Base-by-base conservation (phyloP, 192 early-diverging fungal species). In the Dimargaris cristalligena region DNA sequence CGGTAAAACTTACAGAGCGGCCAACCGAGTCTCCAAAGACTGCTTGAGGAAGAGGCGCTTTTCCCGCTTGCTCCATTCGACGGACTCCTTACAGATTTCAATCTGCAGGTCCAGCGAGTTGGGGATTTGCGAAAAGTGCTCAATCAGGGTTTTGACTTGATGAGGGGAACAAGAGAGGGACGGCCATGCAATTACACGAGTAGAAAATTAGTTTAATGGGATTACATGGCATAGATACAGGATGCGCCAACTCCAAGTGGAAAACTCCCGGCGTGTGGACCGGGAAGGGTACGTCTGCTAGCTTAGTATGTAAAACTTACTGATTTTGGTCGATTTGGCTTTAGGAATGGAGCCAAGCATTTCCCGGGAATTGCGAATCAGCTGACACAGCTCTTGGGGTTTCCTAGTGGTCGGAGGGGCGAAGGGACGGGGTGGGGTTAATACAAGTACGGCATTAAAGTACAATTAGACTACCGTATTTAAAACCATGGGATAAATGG, bases 21-120 rank as follows among this genome's bases (percentile, higher is more conserved):
- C 85, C 29, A 98, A 76, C 32, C 91, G 85, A 16, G 93, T 97
- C 67, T 99, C 92, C 63, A 99, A 73, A 14, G 87, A 80, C 69
- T 99, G 96, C 62, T 87, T 87, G 74, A 99, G 74, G 69, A 93
- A 96, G 51, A 94, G 84, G 48, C 93, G 85, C 70, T 97, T 97
- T 65, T 96, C 91, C 47, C 76, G 67, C 45, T 79, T 73, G 28
- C 89, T 86, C 94, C 94, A 97, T 52, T 94, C 79, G 56, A 97
- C 90, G 59, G 85, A 89, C 41, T 96, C 86, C 68, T 91, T 87
- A 80, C 92, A 96, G 4, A 93, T 80, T 35, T 81, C 78, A 28
- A 99, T 90, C 69, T 99, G 96, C 16, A 92, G 80, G 52, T 85
- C 79, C 30, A 94, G 73, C 8, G 87, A 85, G 56, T 88, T 80